Conservation (phyloP, 2,329 filamentous ascomycete species). For the Clathrospora elynae region DNA sequence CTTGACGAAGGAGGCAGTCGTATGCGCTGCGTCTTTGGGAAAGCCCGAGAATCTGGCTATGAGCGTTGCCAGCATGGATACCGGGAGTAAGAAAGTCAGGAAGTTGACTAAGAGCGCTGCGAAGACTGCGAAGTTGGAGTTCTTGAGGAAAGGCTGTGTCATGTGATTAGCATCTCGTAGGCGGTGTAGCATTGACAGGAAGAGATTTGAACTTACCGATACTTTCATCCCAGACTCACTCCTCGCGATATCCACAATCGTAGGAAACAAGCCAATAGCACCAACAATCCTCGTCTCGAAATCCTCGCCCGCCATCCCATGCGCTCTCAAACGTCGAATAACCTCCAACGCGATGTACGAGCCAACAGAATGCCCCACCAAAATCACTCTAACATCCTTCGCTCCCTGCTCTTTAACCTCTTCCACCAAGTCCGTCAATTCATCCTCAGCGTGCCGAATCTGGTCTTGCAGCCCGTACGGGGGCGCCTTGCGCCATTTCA, state of each 20-base stretch:
- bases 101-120: slow-evolving; percentile 48
- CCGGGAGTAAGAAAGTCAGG: slow-evolving; percentile 52
- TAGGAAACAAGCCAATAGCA: slow-evolving; percentile 53
- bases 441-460: slow-evolving; percentile 54
- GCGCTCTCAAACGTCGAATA: slow-evolving; percentile 41
- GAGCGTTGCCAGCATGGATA: slow-evolving; percentile 47
- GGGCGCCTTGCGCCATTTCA: slow-evolving; percentile 29
- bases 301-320: slow-evolving; percentile 25
- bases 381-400: slow-evolving; percentile 40
- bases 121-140: slow-evolving; percentile 33
- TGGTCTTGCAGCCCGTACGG: slow-evolving; percentile 57
- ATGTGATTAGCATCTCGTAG: slow-evolving; percentile 9
- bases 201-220: slow-evolving; percentile 39
- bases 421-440: slow-evolving; percentile 50
- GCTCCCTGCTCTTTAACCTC: slow-evolving; percentile 24
- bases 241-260: slow-evolving; percentile 53
- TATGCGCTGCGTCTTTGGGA: slow-evolving; percentile 51
- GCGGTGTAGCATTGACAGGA: neutral
- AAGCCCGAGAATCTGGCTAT: slow-evolving; percentile 53
- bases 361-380: slow-evolving; percentile 57
- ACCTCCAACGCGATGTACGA: slow-evolving; percentile 54
- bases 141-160: slow-evolving; percentile 33
- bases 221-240: slow-evolving; percentile 51
- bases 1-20: slow-evolving; percentile 58
- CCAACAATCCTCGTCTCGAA: slow-evolving; percentile 36